Base-by-base conservation (phyloP, 2,329 filamentous ascomycete species). In the Diplodia scrobiculata region DNA sequence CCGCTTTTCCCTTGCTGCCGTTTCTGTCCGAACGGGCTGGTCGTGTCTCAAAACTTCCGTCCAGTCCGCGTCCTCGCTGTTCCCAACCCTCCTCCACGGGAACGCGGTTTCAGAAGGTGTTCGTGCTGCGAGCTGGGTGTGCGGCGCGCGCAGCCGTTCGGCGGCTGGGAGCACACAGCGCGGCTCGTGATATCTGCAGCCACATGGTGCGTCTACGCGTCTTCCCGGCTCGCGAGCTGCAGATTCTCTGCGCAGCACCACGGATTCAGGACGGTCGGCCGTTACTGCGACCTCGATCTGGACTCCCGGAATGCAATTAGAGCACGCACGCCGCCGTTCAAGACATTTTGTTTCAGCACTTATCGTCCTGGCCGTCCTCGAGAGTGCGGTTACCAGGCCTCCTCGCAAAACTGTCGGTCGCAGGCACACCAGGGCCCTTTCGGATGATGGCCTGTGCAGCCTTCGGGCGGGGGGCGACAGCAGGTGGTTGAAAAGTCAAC, bases 181-280 rank as follows among this genome's bases (percentile, higher is more conserved):
- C 58, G 58, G 45, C 58, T 62, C 58, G 58, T 62, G 58, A 62
- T 51, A 51, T 50, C 29, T 38, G 58, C 58, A 62, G 58, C 58
- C 58, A 62, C 58, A 62, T 62, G 45, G 58, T 62, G 58, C 58
- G 58, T 62, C 11, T 34, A 36, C 58, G 58, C 58, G 58, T 34
- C 58, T 38, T 62, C 41, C 58, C 41, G 45, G 17, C 52, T 38
- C 10, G 55, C 55, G 5, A 27, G 27, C 58, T 62, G 58, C 58
- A 62, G 58, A 32, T 36, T 62, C 41, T 50, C 34, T 62, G 58
- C 48, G 58, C 41, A 25, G n/a, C 29, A 60, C 17, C n/a, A 47
- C 6, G 14, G 38, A 41, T 32, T 10, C 36, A n/a, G 21, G 1
- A 3, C 21, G 21, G 25, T 27, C 21, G 55, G 58, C 58, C 45